Evolutionary conservation across 2,329 filamentous ascomycete genomes (phyloP), one percentile per base, ranked within the genome.

Genomic region (Capronia epimyces): DNA sequence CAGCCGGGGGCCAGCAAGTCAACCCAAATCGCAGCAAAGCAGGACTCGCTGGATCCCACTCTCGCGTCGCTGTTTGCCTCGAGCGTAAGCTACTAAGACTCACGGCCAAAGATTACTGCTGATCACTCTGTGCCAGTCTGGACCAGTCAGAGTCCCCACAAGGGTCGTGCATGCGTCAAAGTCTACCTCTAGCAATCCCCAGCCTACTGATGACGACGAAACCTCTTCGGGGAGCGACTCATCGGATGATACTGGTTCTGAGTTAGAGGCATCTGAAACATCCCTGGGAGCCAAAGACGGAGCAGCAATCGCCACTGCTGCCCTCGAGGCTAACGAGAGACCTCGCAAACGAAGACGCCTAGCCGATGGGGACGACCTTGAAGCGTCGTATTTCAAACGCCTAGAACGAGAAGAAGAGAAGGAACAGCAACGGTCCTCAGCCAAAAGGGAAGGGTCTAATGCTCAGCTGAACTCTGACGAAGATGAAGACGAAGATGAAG

Each of bases 51-150:
- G 53, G 85, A 89, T 72, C 83, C 85, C 66, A 71, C 76, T 49
- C 73, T 89, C 59, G 76, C 83, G 63, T 82, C 83, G 55, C 75
- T 89, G 32, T 89, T 89, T 70, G 77, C 83, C 50, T 74, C 77
- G 50, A 89, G 86, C 74, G 85, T 88, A 77, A 72, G 83, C 77
- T 37, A 36, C 36, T 27, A 10, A 2, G 3, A 29, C 42, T 10
- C 6, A 49, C 4, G 8, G 21, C 34, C 12, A 15, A 15, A 13
- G 25, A 34, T 22, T 32, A 13, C 24, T 16, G 39, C 54, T 53
- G 20, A 57, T 42, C 36, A 12, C 3, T 18, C 20, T 22, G 8
- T 20, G 21, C 13, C 40, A 61, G 59, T 64, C 67, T 36, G 68
- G 67, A 2, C 68, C 68, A 37, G 65, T 69, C 12, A 63, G 65